Percentiles rank a stretch among this genome's conserved stretches.
Evolutionary conservation across 345 rosid genomes (phyloP).

Genomic region (Gossypium longicalyx): DNA sequence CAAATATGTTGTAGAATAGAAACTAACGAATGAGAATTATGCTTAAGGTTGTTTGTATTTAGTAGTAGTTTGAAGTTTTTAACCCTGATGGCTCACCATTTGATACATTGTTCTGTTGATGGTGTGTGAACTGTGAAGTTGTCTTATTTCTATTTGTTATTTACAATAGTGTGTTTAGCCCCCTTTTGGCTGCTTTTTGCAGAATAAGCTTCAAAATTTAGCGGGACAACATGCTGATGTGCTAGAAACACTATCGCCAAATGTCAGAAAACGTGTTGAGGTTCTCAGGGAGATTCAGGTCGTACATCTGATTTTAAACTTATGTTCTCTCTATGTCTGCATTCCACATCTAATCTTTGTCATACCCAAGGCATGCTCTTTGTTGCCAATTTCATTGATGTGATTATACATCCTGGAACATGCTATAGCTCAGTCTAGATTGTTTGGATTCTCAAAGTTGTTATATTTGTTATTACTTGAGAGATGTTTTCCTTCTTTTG

Average conservation of each 20-base stretch:
- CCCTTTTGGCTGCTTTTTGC: conserved; percentile 11
- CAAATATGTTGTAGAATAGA: background rate
- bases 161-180: background rate
- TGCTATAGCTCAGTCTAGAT: background rate
- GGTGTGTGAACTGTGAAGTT: background rate
- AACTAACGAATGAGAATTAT: background rate
- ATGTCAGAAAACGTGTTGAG: conserved; percentile 82
- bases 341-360: background rate
- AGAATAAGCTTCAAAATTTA: conserved; percentile 79
- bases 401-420: background rate
- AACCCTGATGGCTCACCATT: background rate
- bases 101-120: background rate
- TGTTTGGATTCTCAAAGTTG: background rate
- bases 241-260: conserved; percentile 58
- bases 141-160: background rate
- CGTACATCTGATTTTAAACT: background rate
- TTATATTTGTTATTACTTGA: background rate
- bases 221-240: conserved; percentile 78
- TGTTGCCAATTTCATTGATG: background rate
- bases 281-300: conserved; percentile 88
- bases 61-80: background rate
- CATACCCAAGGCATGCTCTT: background rate
- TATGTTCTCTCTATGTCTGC: background rate
- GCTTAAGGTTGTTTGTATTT: background rate
- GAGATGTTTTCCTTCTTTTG: background rate